Evolutionary conservation across 2,329 filamentous ascomycete species (phyloP), one percentile per base, ranked within the genome.

Genomic region (Zymoseptoria passerinii): DNA sequence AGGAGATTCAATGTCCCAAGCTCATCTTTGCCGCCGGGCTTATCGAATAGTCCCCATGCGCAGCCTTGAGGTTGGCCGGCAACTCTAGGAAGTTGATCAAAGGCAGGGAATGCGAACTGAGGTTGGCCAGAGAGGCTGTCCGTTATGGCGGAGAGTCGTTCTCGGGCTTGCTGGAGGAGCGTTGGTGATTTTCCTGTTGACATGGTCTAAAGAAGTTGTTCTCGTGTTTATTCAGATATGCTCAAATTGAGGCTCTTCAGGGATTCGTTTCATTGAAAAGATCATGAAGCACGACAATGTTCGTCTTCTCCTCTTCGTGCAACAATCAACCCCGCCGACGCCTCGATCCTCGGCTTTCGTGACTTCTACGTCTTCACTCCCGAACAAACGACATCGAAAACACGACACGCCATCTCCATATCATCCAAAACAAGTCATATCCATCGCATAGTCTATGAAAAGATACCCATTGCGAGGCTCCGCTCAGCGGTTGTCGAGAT

Each of bases 1-100:
- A 83, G 70, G 6, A 81, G 73, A 65, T 83, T 83, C 27, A 83
- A 68, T 0, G 79, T 82, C 3, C 80, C 81, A 6, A 79, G 66
- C 19, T 77, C 62, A 51, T 83, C 80, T 50, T 79, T 80, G 54
- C 76, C 69, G 13, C 77, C 78, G 81, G 29, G 40, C 18, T 35
- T 48, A 4, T 63, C 59, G 53, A 62, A 65, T 2, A 64, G 49
- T 3, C 60, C 56, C 63, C 62, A 65, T 5, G 54, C 28, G 23
- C 61, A 63, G 10, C 63, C 63, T 54, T 65, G 61, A 5, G 63
- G 63, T 53, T 68, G 64, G 28, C 64, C 63, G 52, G 63, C 55
- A 48, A 68, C 59, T 19, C 62, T 57, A 23, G 65, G 64, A 9
- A 66, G 57, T 19, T 66, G 58, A 28, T 68, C 66, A 53, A 68